These are phyloP conservation scores for Starmerella asiatica DNA, from an alignment of 805 yeast species.

Conservation along the genomic window DNA sequence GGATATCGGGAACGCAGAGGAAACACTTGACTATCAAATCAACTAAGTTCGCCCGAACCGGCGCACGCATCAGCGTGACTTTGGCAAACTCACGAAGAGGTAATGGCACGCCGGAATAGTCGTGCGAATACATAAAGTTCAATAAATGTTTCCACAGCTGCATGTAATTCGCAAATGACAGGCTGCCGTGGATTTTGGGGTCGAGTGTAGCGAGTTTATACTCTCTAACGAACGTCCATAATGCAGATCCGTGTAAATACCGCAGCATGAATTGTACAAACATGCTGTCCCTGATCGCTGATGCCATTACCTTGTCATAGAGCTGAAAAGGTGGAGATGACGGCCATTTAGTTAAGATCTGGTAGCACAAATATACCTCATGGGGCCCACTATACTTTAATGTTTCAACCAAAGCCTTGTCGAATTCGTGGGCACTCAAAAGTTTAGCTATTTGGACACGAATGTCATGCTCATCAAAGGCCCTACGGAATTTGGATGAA, in stretches of 20 bases:
- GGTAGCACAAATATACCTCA: conserved; percentile 3
- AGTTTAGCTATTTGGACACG: background rate
- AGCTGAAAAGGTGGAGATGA: background rate
- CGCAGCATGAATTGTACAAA: conserved; percentile 9
- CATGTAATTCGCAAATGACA: conserved; percentile 1
- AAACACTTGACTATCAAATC: conserved; percentile 1
- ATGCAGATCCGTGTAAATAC: background rate
- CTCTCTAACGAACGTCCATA: background rate
- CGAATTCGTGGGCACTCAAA: background rate
- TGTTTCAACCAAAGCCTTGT: background rate
- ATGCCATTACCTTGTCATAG: background rate
- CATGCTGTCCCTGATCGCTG: background rate
- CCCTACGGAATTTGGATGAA: conserved; percentile 1
- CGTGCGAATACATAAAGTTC: background rate
- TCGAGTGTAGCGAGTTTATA: background rate
- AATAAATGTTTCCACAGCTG: conserved; percentile 1
- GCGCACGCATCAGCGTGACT: background rate
- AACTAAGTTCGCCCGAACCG: conserved; percentile 1
- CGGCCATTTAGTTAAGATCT: background rate
- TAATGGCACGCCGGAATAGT: background rate
- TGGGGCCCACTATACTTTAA: conserved; percentile 2
- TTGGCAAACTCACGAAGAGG: conserved; percentile 1
- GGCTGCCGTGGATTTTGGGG: background rate
- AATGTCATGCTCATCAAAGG: conserved; percentile 1
- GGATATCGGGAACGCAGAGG: conserved; percentile 2